phyloP scores from a whole-genome alignment of 2,329 filamentous ascomycete genomes.

The Microsporum audouinii region DNA sequence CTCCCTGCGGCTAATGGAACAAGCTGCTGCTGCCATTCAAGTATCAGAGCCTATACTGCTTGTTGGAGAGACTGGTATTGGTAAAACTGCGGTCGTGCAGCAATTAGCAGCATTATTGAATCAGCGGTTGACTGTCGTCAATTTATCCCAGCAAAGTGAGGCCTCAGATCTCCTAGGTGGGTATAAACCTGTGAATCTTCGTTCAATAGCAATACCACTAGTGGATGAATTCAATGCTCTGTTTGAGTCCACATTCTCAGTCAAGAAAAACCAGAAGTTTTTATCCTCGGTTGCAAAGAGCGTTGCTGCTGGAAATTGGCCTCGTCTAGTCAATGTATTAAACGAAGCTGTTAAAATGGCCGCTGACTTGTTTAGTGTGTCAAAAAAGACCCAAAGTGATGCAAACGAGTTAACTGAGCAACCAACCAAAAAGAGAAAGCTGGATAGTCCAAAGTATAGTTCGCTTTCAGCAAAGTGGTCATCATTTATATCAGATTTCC shows the following conservation, averaged over 20 bases:
- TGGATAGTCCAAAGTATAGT: constrained; percentile 42
- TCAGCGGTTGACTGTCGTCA: constrained; percentile 81
- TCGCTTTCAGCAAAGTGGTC: constrained; percentile 65
- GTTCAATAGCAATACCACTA: constrained; percentile 75
- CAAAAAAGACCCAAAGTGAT: constrained; percentile 38
- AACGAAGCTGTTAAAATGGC: constrained; percentile 83
- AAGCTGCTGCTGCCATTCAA: constrained; percentile 70
- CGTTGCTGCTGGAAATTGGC: constrained; percentile 74
- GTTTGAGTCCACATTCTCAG: constrained; percentile 77
- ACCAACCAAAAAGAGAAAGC: constrained; percentile 58
- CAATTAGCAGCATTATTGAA: constrained; percentile 76
- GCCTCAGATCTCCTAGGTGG: constrained; percentile 90
- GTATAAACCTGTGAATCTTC: constrained; percentile 88
- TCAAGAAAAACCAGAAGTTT: constrained; percentile 78
- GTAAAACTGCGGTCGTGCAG: constrained; percentile 93
- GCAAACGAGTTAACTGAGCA: constrained; percentile 37
- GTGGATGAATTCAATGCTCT: constrained; percentile 90
- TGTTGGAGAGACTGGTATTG: constrained; percentile 97
- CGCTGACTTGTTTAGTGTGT: constrained; percentile 51
- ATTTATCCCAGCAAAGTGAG: constrained; percentile 95
- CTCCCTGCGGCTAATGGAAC: constrained; percentile 73
- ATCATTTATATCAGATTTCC: constrained; percentile 60
- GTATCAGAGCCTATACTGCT: constrained; percentile 81
- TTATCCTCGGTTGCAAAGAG: constrained; percentile 68
- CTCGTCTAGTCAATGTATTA: constrained; percentile 75